phyloP scores from a whole-genome alignment of 371 early-diverging fungal genomes.

The Mucor ambiguus region DNA sequence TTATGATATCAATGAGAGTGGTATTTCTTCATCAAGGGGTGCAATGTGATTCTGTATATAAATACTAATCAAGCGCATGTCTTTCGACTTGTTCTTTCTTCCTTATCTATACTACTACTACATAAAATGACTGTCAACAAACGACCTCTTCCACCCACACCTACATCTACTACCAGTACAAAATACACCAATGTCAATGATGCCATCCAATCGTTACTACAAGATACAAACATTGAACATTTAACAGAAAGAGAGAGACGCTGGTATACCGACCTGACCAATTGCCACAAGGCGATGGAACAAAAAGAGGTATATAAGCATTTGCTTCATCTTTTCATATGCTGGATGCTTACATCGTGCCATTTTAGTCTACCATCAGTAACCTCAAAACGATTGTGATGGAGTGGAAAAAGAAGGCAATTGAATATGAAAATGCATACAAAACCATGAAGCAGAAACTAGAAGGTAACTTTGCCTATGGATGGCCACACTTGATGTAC shows the following conservation, averaged over 20 bases:
- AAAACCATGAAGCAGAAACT: constrained; percentile 4
- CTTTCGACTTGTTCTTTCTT: background rate
- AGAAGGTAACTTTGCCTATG: constrained; percentile 5
- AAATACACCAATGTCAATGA: constrained; percentile 18
- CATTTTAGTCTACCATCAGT: constrained; percentile 17
- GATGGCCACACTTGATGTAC: background rate
- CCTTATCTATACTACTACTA: background rate
- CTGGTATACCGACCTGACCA: constrained; percentile 12
- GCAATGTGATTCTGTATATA: background rate
- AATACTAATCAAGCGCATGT: background rate
- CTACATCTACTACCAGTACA: constrained; percentile 21
- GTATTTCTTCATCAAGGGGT: background rate
- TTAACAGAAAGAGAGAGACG: constrained; percentile 19
- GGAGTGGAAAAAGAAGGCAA: constrained; percentile 29
- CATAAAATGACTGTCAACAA: constrained; percentile 11
- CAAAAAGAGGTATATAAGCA: constrained; percentile 20
- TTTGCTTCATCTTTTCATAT: background rate
- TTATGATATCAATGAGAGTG: background rate
- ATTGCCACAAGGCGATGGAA: constrained; percentile 21
- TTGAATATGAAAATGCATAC: constrained; percentile 15
- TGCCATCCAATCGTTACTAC: constrained; percentile 12
- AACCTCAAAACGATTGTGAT: constrained; percentile 22
- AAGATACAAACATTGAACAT: constrained; percentile 5
- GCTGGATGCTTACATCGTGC: background rate
- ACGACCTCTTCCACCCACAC: constrained; percentile 22